Evolutionary conservation across 106 monocot genomes (phyloP).

Genomic region (Phalaenopsis aphrodite): DNA sequence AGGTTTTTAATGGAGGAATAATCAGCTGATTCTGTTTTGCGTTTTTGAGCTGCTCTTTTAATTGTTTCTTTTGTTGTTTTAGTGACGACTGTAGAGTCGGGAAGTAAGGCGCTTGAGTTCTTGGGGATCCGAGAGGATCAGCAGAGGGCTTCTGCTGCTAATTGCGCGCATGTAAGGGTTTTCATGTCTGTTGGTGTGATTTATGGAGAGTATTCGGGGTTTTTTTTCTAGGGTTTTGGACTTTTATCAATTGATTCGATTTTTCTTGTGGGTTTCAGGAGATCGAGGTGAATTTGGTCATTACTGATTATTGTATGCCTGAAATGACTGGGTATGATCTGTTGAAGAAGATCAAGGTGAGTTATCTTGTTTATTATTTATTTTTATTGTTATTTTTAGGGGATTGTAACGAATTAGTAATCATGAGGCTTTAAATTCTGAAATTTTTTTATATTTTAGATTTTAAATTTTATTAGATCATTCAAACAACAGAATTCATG

Average conservation of each 20-base stretch:
- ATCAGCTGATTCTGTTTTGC: background rate
- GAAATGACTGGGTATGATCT: conserved; percentile 96
- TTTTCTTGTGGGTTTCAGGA: conserved; percentile 12
- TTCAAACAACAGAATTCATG: too few relatives aligned
- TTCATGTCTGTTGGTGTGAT: background rate
- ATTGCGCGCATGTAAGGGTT: conserved; percentile 10
- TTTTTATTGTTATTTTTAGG: background rate
- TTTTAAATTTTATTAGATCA: too few relatives aligned
- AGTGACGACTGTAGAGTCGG: conserved; percentile 26
- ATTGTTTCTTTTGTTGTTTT: background rate
- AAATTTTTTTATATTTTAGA: too few relatives aligned
- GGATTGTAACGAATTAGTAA: too few relatives aligned
- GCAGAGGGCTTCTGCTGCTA: background rate
- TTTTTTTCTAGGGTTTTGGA: background rate
- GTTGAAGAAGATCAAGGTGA: conserved; percentile 82
- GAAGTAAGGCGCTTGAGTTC: conserved; percentile 27
- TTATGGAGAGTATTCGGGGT: background rate
- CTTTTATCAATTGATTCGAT: background rate
- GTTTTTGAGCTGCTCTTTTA: background rate
- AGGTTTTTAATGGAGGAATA: conserved; percentile 24
- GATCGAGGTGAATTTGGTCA: conserved; percentile 61
- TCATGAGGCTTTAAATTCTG: too few relatives aligned
- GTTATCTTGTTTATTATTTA: background rate
- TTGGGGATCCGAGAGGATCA: conserved; percentile 13
- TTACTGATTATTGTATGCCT: conserved; percentile 93